Percentiles rank a stretch among this genome's conserved stretches.
phyloP scores from a whole-genome alignment of 2,329 filamentous ascomycete genomes.

The Stagonosporopsis cucurbitacearum region DNA sequence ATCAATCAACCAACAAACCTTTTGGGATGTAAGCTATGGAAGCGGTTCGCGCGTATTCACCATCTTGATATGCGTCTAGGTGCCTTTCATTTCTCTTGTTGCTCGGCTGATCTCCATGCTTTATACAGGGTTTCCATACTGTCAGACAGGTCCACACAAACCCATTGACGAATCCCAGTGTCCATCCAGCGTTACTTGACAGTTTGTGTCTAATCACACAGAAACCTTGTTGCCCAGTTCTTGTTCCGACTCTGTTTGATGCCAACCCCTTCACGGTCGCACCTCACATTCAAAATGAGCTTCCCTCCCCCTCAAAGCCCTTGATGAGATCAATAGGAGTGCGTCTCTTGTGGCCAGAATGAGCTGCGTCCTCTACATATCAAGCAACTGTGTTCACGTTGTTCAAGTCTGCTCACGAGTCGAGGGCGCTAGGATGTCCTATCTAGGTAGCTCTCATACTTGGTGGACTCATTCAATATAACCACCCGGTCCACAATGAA shows the following conservation, averaged over 20 bases:
- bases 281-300: neutral
- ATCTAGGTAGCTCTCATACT: neutral
- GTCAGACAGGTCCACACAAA: neutral
- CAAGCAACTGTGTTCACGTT: neutral
- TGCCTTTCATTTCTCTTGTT: conserved; percentile 4
- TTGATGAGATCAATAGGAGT: too few species aligned
- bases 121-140: conserved; percentile 4
- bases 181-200: neutral
- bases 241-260: neutral
- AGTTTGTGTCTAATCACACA: neutral
- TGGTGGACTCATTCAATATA: too few species aligned
- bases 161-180: conserved; percentile 5
- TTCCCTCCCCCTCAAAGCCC: too few species aligned
- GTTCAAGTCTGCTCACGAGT: neutral
- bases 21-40: conserved; percentile 32
- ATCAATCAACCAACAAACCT: conserved; percentile 27
- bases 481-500: too few species aligned
- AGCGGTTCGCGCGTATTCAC: conserved; percentile 23
- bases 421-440: neutral
- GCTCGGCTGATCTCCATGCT: neutral
- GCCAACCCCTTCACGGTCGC: neutral
- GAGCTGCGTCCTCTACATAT: neutral
- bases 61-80: neutral
- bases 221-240: neutral
- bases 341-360: neutral